Evolutionary conservation across 352 stramenopile genomes (phyloP), one percentile per base, ranked within the genome.

Genomic region (Phytophthora palmivora): DNA sequence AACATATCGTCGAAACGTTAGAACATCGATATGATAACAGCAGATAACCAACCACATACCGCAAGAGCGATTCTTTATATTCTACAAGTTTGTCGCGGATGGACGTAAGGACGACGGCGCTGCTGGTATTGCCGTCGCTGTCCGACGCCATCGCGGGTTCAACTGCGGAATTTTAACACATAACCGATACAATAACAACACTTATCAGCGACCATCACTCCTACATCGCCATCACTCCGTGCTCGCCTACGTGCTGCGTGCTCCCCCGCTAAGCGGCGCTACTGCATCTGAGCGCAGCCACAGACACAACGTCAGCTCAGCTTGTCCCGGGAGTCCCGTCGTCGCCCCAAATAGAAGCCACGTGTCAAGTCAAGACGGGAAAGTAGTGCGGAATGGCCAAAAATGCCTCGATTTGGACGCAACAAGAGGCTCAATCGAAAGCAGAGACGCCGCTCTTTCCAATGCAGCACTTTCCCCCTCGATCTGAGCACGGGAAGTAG

Each of bases 51-150:
- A 28, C 12, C 21, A 79, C 80, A 58, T 67, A 92, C 84, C 78
- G 74, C 55, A 91, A 75, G 41, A 91, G 64, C 50, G 77, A 57
- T 63, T 80, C 68, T 63, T 90, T 89, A 78, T 92, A 90, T 74
- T 83, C 79, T 44, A 88, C 69, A 66, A 92, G 82, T 69, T 75
- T 82, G 36, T 77, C 78, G 44, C 81, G 78, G 32, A 91, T 86
- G 46, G 73, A 63, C 12, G 48, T 50, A 41, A 92, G 62, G 46
- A 92, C 59, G 63, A 66, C 78, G 36, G 67, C 64, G 53, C 71
- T 77, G 41, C 51, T 70, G 52, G 53, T 59, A 14, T 44, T 66
- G 54, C 66, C 67, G 46, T 84, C 63, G 44, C 63, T 72, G 48
- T 82, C 78, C 48, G 62, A 76, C 46, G 66, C 67, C 78, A 78